Evolutionary conservation across 176 grass and related monocot genomes (phyloP).

Genomic region (Bonia amplexicaulis): DNA sequence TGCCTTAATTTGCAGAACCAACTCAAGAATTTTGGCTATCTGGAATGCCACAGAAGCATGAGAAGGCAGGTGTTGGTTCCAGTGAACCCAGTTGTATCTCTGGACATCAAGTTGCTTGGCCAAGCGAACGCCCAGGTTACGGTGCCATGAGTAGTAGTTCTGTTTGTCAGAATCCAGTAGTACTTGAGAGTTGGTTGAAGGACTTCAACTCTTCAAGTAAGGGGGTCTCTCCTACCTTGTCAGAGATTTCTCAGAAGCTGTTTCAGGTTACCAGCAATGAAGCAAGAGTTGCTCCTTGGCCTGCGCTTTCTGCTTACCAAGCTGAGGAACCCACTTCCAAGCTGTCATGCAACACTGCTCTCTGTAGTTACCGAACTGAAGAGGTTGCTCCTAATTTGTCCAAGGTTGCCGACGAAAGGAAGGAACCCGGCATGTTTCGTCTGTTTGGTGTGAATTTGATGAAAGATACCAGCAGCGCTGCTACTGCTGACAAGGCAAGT

Average conservation of each 20-base stretch:
- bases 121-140: slow-evolving; percentile 29
- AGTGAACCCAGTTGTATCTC: slow-evolving; percentile 33
- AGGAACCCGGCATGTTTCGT: slow-evolving; percentile 37
- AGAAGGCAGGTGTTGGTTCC: slow-evolving; percentile 26
- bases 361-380: slow-evolving; percentile 16
- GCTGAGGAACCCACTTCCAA: slow-evolving; percentile 36
- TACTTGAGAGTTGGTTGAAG: slow-evolving; percentile 49
- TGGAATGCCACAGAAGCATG: slow-evolving; percentile 42
- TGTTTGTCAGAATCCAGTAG: slow-evolving; percentile 33
- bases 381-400: slow-evolving; percentile 23
- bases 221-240: slow-evolving; percentile 31
- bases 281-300: slow-evolving; percentile 27
- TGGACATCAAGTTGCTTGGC: slow-evolving; percentile 46
- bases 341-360: slow-evolving; percentile 33
- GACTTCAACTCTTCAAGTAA: slow-evolving; percentile 37
- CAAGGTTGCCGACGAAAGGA: slow-evolving; percentile 20
- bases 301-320: slow-evolving; percentile 24
- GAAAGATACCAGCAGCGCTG: slow-evolving; percentile 4
- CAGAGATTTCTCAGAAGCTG: slow-evolving; percentile 48
- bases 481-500: not conserved
- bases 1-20: slow-evolving; percentile 33
- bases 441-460: slow-evolving; percentile 62
- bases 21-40: slow-evolving; percentile 49
- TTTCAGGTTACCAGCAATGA: slow-evolving; percentile 38
- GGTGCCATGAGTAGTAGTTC: slow-evolving; percentile 27